Evolutionary conservation across 352 stramenopile species (phyloP), one percentile per base, ranked within the genome.

Genomic region (Globisporangium apiculatum): DNA sequence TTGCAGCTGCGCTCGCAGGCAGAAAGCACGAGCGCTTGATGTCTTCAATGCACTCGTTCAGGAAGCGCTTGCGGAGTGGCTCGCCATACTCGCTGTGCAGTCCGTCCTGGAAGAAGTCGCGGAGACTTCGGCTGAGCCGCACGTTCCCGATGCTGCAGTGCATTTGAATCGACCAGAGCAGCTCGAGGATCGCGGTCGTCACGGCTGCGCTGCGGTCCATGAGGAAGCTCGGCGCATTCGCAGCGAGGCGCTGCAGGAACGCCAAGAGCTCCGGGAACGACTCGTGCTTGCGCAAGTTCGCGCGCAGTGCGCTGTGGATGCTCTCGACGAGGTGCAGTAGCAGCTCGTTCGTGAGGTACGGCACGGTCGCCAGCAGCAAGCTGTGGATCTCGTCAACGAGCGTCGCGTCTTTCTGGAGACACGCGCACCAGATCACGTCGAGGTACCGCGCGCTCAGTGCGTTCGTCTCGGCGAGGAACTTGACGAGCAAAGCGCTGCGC

Each of bases 161-260:
- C 62, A 86, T 79, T 64, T 93, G 82, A 58, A 95, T 91, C 3
- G 82, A 86, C 86, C 86, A 95, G 31, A 95, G 57, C 41, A 95
- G 48, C 37, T 87, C 75, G 47, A 93, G 62, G 35, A 91, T 81
- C 31, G 71, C 68, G 48, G 72, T 83, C 4, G 81, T 89, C 31
- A 91, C 79, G 12, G 75, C 70, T 0, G 74, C 62, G 17, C 72
- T 76, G 48, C 81, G 71, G 31, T 91, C 83, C 67, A 87, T 80
- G 18, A 95, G 71, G 57, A 93, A 91, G 5, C 67, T 74, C 5
- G 81, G 76, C 9, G 75, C 86, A 24, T 73, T 84, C 10, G 71
- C 76, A 7, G 83, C 79, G 18, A 95, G 46, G 10, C 84, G 75
- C 58, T 95, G 80, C n/a, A 95, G 67, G 42, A 95, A 93, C 9